Evolutionary conservation across 2,329 filamentous ascomycete genomes (phyloP), one percentile per base, ranked within the genome.

Genomic region (Pseudonectria buxi): DNA sequence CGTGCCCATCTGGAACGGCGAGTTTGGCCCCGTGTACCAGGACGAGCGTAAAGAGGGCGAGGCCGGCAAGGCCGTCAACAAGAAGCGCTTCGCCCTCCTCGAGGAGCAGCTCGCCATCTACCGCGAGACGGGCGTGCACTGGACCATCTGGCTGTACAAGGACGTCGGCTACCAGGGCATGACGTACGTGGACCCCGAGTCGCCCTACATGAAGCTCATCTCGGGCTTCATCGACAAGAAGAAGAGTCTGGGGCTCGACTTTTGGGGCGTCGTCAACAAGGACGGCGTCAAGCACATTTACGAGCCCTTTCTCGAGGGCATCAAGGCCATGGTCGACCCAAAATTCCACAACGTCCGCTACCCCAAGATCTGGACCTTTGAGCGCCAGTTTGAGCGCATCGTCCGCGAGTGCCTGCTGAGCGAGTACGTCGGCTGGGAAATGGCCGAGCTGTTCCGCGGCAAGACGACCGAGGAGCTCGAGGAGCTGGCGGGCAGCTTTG

Each of bases 101-200:
- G 53, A 59, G 2, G 60, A 67, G 26, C 68, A 72, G 30, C 45
- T 65, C 3, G 35, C 44, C 2, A 61, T 64, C 2, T 65, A 65
- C 37, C 39, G 43, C 32, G 53, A 56, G 22, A 45, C 36, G 3
- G 37, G 40, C 1, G 68, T 51, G 54, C 68, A 66, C 30, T 81
- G 76, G 77, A 70, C 61, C 11, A 81, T 81, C 47, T 77, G 73
- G 72, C 54, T 73, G 0, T 76, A 74, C 54, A 77, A 76, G 50
- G 72, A 77, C 39, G 67, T 76, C 26, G 71, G 72, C 0, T 63
- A 71, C 29, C 71, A 76, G 51, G 73, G 72, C 6, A 74, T 77
- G 71, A 58, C 72, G 0, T 68, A 72, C 40, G 58, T 68, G 1
- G 58, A 60, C 24, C 65, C 68, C 0, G 52, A 67, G 10, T 67